Conservation (phyloP, 345 rosid genomes). For the Citrus cavaleriei region DNA sequence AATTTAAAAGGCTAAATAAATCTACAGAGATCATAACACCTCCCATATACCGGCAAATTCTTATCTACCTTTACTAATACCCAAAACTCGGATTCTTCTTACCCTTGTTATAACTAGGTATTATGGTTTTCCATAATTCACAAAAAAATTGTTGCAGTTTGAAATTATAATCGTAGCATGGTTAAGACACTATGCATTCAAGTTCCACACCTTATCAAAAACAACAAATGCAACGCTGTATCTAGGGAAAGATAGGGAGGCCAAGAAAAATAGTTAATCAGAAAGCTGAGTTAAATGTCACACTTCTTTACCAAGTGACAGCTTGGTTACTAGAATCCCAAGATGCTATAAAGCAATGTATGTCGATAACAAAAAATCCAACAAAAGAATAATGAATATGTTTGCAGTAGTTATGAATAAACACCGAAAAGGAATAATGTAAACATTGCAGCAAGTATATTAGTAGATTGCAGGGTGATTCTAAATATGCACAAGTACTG, state of each 20-base stretch:
- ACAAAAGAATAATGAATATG: neutral
- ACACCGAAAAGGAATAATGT: neutral
- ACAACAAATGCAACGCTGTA: neutral
- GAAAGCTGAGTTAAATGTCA: neutral
- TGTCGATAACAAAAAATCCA: neutral
- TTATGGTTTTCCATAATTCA: neutral
- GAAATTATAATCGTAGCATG: neutral
- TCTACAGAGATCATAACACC: neutral
- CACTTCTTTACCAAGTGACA: neutral
- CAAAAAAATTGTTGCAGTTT: neutral
- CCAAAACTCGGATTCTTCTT: neutral
- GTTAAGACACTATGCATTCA: neutral
- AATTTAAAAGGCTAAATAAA: neutral
- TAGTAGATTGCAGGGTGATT: neutral
- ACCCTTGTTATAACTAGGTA: neutral
- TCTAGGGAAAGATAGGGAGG: neutral
- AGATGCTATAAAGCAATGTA: neutral
- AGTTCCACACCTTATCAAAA: neutral
- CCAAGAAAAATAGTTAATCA: neutral
- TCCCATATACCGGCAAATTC: neutral
- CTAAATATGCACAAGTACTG: neutral
- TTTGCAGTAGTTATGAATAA: neutral
- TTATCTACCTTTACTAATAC: neutral
- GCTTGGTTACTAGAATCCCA: neutral
- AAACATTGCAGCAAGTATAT: neutral